Base-by-base conservation (phyloP, 257 asterid species). In the Nemophila menziesii region DNA sequence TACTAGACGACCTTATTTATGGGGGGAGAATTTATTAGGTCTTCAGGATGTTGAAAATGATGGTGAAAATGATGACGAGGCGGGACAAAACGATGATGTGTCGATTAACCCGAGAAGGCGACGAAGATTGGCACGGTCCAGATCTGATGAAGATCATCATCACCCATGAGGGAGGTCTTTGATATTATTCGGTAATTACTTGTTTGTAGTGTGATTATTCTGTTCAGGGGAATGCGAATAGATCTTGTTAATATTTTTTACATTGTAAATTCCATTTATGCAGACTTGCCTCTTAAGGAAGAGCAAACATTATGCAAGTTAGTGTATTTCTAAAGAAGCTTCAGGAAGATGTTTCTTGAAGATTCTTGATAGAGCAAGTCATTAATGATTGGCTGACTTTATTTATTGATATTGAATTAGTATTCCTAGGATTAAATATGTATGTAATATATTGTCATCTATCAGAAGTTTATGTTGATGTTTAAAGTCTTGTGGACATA, bases 21-120 rank as follows among this genome's bases (percentile, higher is more conserved):
- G 94, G 96, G 93, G 94, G 0, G 93, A 77, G 52, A 77, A 73
- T 57, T 72, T 77, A 4, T 65, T 77, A 60, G 92, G 82, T 36
- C 69, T 74, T 50, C 78, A 41, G 46, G 7, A 41, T 19, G 46
- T 17, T 12, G 46, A 41, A 12, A 17, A 41, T 17, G 46, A 11
- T 8, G 46, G 20, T 41, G 46, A 41, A 4, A 40, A 13, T 14
- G 46, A 37, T 15, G 52, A 42, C 0, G 46, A 13, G 11, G 46
- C 22, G 15, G 52, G 39, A 20, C 58, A 19, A 0, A 50, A 53
- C 12, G 47, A 55, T 5, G 53, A 55, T 23, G 39, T 13, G 26
- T 37, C 61, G 37, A 29, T 37, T 0, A 55, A 46, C 47, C 61
- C 61, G 10, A 55, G 61, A 39, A 55, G 61, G n/a, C 48, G 61